Evolutionary conservation across 257 asterid species (phyloP).

Genomic region (Anisodus tanguticus): DNA sequence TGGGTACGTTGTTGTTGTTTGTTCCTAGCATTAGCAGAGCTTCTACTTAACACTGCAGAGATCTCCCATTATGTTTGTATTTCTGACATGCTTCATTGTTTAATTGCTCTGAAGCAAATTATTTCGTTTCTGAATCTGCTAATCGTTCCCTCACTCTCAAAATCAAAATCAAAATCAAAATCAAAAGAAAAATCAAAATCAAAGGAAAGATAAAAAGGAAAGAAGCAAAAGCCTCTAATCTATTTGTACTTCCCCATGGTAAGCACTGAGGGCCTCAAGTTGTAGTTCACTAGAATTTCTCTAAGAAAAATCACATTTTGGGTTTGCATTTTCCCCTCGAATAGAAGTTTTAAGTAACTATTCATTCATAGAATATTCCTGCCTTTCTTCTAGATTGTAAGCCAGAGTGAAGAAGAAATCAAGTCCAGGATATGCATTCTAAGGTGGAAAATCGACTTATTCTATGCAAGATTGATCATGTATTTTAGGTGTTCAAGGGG

Average conservation of each 20-base stretch:
- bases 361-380: no score
- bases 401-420: background rate
- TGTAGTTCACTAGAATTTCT: background rate
- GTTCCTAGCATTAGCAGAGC: background rate
- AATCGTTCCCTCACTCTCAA: background rate
- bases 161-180: background rate
- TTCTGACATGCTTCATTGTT: background rate
- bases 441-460: background rate
- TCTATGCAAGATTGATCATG: background rate
- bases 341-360: no score
- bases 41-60: conserved; percentile 1
- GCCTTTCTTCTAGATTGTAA: no score
- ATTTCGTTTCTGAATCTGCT: background rate
- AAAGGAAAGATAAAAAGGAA: background rate
- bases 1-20: no score
- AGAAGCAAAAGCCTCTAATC: background rate
- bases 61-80: conserved; percentile 10
- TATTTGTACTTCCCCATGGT: background rate
- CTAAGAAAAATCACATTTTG: no score
- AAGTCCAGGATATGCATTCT: conserved; percentile 19
- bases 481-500: conserved; percentile 4
- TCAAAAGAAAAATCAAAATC: background rate
- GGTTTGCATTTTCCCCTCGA: no score
- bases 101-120: conserved; percentile 19
- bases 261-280: conserved; percentile 5